Conservation (phyloP, 148 eudicot species). For the Persicaria tinctoria region DNA sequence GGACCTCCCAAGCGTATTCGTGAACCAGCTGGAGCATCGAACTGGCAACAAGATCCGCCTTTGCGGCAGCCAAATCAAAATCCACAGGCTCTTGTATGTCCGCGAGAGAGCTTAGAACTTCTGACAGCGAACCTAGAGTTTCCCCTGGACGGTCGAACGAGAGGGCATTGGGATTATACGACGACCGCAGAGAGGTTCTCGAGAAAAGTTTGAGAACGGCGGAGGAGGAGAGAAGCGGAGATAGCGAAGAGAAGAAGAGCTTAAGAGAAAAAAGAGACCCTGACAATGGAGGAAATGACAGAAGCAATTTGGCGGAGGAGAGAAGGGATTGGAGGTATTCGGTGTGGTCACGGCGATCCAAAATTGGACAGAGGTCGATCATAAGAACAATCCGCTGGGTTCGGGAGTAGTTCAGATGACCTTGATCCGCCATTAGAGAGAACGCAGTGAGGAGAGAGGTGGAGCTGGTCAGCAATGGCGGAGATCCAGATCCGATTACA, state of each 20-base stretch:
- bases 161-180: constrained; percentile 24
- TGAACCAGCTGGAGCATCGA: constrained; percentile 54
- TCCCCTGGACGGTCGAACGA: constrained; percentile 39
- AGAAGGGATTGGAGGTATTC: constrained; percentile 38
- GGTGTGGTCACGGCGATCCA: constrained; percentile 30
- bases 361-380: constrained; percentile 59
- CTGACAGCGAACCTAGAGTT: constrained; percentile 35
- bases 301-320: constrained; percentile 27
- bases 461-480: not conserved
- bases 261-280: constrained; percentile 61
- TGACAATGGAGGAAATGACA: constrained; percentile 42
- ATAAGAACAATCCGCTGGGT: constrained; percentile 60
- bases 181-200: not conserved
- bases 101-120: constrained; percentile 30
- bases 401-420: constrained; percentile 27
- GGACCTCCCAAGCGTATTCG: constrained; percentile 55
- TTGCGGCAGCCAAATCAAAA: constrained; percentile 2
- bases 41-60: constrained; percentile 17
- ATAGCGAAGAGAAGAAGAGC: constrained; percentile 68
- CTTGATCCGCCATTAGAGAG: constrained; percentile 17
- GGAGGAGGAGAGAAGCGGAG: constrained; percentile 60
- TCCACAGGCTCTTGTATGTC: not conserved
- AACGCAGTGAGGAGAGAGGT: not conserved
- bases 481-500: not conserved
- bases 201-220: constrained; percentile 29